Base-by-base conservation (phyloP, 106 monocot species). In the Hemerocallis citrina region DNA sequence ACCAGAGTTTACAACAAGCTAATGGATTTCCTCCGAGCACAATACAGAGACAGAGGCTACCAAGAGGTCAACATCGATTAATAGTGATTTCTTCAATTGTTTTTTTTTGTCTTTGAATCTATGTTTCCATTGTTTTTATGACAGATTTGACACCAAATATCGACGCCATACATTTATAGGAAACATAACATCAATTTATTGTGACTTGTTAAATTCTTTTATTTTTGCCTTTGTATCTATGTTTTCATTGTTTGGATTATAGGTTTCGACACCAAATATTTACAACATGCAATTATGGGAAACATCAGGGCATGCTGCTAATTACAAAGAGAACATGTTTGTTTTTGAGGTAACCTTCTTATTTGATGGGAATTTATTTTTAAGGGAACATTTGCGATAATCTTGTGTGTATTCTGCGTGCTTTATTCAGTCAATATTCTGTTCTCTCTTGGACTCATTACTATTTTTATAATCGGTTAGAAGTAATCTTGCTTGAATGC, bases 271-370 rank as follows among this genome's bases (percentile, higher is more conserved):
- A 19, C 98, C 98, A 60, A 98, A 92, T 65, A 92, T 98, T 12
- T 98, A 92, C 68, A 98, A 98, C 61, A 98, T 98, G 98, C 79
- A 98, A 82, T 92, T 98, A 32, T 98, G 98, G 98, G 98, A 98
- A 62, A 98, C 87, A 9, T 98, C 98, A 20, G 98, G 98, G 5
- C 98, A 98, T 78, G 98, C 98, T 61, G 85, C 88, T 46, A 98
- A 98, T 65, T 98, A 98, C 75, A 98, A 92, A 52, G 98, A 98
- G 42, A 98, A 98, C 52, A 98, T 98, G 98, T 98, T 98, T 80
- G 77, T 85, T 29, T 92, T 98, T 72, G 88, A 98, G 81, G 98
- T 89, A 61, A 41, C 57, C 8, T 56, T 7, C 51, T 46, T 35
- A 38, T 40, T 4, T 37, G 25, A 36, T 8, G 21, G 5, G 13